phyloP scores from a whole-genome alignment of 352 stramenopile genomes.

The Peronospora belbahrii region DNA sequence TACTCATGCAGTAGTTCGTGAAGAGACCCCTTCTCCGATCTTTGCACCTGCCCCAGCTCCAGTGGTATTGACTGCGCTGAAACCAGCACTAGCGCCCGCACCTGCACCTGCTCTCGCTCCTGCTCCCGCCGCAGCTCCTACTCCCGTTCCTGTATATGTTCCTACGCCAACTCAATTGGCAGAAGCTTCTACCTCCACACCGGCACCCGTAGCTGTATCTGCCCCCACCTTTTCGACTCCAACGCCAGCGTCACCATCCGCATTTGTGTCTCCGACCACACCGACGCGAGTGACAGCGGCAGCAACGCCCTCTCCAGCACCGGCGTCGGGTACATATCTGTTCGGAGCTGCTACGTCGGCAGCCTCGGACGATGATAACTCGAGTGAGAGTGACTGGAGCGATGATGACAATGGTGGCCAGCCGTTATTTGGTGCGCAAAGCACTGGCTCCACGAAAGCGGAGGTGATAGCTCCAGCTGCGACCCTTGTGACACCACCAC shows the following conservation, averaged over 20 bases:
- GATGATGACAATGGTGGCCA: slow-evolving; percentile 39
- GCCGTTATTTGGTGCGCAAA: slow-evolving; percentile 34
- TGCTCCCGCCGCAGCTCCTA: not conserved
- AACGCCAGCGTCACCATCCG: not conserved
- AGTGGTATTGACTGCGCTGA: too few species aligned
- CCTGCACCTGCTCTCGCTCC: slow-evolving; percentile 14
- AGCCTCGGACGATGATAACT: slow-evolving; percentile 36
- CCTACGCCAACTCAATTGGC: slow-evolving; percentile 3
- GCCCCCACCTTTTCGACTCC: not conserved
- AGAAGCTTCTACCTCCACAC: not conserved
- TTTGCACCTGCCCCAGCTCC: slow-evolving; percentile 3
- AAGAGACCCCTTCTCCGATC: not conserved
- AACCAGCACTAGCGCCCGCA: not conserved
- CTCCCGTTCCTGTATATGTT: slow-evolving; percentile 4
- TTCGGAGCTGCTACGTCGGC: slow-evolving; percentile 27
- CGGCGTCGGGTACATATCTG: slow-evolving; percentile 18
- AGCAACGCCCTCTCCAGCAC: slow-evolving; percentile 1
- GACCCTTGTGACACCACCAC: slow-evolving; percentile 18
- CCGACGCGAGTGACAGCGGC: not conserved
- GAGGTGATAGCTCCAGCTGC: slow-evolving; percentile 10
- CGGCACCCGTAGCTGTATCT: not conserved
- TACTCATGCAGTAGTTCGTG: slow-evolving; percentile 6
- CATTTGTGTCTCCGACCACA: not conserved
- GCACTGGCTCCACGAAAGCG: slow-evolving; percentile 11
- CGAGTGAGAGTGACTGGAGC: slow-evolving; percentile 65